A percentile compares a stretch with the other conserved stretches of the same genome.
These are phyloP conservation scores for Globisporangium cederbergense DNA, from an alignment of 352 stramenopile genomes.

Conservation along the genomic window DNA sequence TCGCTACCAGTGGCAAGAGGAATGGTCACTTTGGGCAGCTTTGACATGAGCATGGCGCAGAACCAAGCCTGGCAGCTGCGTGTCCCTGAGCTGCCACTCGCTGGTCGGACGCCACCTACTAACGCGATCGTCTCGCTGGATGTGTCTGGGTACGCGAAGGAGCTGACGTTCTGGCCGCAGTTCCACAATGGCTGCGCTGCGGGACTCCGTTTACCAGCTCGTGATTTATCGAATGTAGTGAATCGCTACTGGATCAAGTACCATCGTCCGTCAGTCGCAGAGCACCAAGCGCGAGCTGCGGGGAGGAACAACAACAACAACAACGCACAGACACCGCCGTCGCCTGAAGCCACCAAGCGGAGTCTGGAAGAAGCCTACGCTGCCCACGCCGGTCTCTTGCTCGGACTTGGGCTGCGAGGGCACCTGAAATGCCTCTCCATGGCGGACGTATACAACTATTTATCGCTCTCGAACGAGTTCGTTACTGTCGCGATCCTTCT, in stretches of 20 bases:
- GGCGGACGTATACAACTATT: constrained; percentile 98
- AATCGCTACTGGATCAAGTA: constrained; percentile 98
- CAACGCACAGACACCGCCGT: constrained; percentile 7
- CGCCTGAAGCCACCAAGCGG: constrained; percentile 22
- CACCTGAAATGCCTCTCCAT: constrained; percentile 95
- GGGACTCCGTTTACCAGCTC: constrained; percentile 84
- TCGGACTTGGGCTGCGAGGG: constrained; percentile 93
- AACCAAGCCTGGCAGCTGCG: constrained; percentile 85
- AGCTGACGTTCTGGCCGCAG: constrained; percentile 95
- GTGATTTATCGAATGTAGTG: constrained; percentile 78
- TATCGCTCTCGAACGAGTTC: constrained; percentile 95
- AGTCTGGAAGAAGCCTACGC: constrained; percentile 82
- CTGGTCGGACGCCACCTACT: constrained; percentile 90
- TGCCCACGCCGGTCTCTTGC: constrained; percentile 92
- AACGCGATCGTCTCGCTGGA: constrained; percentile 94
- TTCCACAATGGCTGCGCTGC: constrained; percentile 98
- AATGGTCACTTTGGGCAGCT: constrained; percentile 95
- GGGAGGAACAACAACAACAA: constrained; percentile 3
- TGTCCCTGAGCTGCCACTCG: constrained; percentile 92
- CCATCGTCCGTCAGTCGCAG: constrained; percentile 82
- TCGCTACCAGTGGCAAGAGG: constrained; percentile 91
- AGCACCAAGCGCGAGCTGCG: constrained; percentile 20
- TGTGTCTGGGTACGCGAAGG: constrained; percentile 81
- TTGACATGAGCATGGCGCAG: constrained; percentile 61
- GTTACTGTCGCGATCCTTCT: constrained; percentile 96